These are phyloP conservation scores for Umbelopsis sp. DNA, from an alignment of 192 early-diverging fungal genomes.

Conservation along the genomic window DNA sequence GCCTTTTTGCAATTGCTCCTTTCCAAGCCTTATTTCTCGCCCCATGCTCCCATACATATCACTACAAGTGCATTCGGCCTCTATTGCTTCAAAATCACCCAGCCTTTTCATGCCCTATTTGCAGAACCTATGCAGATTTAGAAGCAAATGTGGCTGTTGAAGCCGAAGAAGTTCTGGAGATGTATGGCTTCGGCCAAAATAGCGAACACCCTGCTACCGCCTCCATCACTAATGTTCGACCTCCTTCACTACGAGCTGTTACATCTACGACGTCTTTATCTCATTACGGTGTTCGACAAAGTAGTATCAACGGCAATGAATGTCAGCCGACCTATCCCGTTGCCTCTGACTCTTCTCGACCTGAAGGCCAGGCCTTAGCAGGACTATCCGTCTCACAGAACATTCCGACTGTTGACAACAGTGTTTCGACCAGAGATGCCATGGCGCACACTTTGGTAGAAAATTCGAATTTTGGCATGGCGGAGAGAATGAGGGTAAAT, in stretches of 20 bases:
- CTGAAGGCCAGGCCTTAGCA: neutral
- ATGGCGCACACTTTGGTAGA: constrained; percentile 14
- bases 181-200: constrained; percentile 1
- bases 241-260: neutral
- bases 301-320: neutral
- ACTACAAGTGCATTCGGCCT: constrained; percentile 82
- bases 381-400: neutral
- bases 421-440: neutral
- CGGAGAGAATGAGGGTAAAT: neutral
- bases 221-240: neutral
- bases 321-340: neutral
- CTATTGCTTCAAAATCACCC: constrained; percentile 57
- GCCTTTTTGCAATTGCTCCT: constrained; percentile 72
- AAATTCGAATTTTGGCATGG: neutral
- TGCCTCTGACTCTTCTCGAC: neutral
- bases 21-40: constrained; percentile 83
- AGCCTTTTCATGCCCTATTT: constrained; percentile 78
- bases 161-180: constrained; percentile 35
- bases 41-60: constrained; percentile 83
- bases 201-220: neutral
- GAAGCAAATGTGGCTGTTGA: constrained; percentile 65
- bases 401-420: neutral
- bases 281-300: neutral
- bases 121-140: constrained; percentile 80
- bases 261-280: neutral